These are phyloP conservation scores for Rhodotorula babjevae DNA, from an alignment of 768 basidiomycete genomes.

Conservation along the genomic window DNA sequence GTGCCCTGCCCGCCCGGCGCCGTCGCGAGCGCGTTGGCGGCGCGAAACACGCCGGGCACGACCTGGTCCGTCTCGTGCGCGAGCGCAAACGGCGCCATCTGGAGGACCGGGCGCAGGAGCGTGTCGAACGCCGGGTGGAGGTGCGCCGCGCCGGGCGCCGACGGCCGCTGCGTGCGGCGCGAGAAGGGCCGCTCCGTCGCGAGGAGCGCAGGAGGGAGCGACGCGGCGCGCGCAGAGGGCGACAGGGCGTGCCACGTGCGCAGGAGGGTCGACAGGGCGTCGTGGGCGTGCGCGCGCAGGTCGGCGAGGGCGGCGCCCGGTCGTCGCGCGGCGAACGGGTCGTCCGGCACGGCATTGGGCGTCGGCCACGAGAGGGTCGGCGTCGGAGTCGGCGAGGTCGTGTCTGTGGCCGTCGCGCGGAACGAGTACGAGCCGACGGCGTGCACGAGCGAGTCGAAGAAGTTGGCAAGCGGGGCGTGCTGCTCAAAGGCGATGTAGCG, in stretches of 20 bases:
- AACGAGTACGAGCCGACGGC: slow-evolving; percentile 71
- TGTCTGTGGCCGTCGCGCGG: slow-evolving; percentile 33
- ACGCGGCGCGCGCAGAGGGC: neutral
- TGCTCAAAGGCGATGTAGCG: slow-evolving; percentile 73
- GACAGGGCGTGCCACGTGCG: neutral
- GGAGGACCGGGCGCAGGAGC: slow-evolving; percentile 39
- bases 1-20: slow-evolving; percentile 33
- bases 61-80: slow-evolving; percentile 41
- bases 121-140: slow-evolving; percentile 64
- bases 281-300: neutral
- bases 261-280: neutral
- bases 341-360: neutral
- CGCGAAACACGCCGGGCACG: slow-evolving; percentile 46
- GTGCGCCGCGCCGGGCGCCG: slow-evolving; percentile 38
- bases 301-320: neutral
- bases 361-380: slow-evolving; percentile 26
- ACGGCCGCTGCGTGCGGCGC: neutral
- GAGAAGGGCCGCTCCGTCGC: neutral
- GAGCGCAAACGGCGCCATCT: slow-evolving; percentile 39
- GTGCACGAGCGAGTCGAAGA: slow-evolving; percentile 73
- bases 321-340: slow-evolving; percentile 2
- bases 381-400: slow-evolving; percentile 11
- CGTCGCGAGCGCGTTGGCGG: slow-evolving; percentile 42
- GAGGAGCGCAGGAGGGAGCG: slow-evolving; percentile 6
- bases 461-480: slow-evolving; percentile 65